These are phyloP conservation scores for Crataegus laevigata DNA, from an alignment of 306 rosid species.

Conservation along the genomic window DNA sequence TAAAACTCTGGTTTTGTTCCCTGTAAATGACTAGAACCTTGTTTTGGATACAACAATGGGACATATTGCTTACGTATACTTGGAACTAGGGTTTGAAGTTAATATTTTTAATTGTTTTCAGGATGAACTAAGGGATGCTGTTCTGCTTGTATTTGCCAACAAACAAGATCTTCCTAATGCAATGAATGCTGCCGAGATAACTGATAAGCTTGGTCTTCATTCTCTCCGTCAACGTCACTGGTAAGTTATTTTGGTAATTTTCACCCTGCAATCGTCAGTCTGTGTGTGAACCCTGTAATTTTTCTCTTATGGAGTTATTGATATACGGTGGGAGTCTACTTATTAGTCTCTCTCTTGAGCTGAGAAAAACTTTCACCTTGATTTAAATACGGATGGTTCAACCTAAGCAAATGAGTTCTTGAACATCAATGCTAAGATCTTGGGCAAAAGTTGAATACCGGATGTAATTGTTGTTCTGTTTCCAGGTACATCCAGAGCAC, in stretches of 20 bases:
- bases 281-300: background rate
- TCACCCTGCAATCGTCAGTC: background rate
- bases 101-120: conserved; percentile 29
- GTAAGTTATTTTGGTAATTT: conserved; percentile 31
- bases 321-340: background rate
- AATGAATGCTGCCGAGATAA: conserved; percentile 98
- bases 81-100: background rate
- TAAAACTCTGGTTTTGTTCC: background rate
- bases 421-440: background rate
- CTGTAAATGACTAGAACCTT: background rate
- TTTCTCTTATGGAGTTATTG: background rate
- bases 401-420: background rate
- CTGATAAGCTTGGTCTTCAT: conserved; percentile 95
- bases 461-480: conserved; percentile 14
- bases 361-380: background rate
- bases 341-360: background rate
- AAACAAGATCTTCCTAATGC: conserved; percentile 99
- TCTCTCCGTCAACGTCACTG: conserved; percentile 99
- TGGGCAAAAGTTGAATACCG: background rate
- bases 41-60: background rate
- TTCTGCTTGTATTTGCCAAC: conserved; percentile 94
- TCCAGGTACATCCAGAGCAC: conserved; percentile 99
- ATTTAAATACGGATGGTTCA: background rate
- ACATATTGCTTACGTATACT: background rate
- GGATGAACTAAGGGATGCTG: conserved; percentile 97